Evolutionary conservation across 768 basidiomycete species (phyloP), one percentile per base, ranked within the genome.

Genomic region (Termitomyces sp.): DNA sequence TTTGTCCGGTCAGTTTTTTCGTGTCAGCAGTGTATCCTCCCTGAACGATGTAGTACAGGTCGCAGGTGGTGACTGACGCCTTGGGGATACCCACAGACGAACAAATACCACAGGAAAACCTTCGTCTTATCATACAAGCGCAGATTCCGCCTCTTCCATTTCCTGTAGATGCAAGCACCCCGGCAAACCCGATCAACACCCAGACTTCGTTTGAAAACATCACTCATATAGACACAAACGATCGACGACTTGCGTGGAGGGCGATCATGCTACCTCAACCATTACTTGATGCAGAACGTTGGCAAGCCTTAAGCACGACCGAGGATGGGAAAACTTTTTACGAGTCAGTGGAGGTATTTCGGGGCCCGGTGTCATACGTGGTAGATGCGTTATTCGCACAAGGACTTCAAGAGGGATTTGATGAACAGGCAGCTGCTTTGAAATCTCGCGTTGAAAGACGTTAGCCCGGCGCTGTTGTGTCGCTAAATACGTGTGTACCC

Each of bases 161-260:
- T 39, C 70, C 70, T 47, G 70, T 72, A 24, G 46, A 66, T 44
- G 68, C 63, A 36, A 59, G 55, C 44, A 70, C 67, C n/a, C 65
- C 61, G 20, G 55, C 64, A 43, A 66, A 69, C 58, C 64, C 56
- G 12, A 56, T 70, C 29, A 61, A 71, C 46, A 31, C 63, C 14
- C 68, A 70, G 55, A 56, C 57, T 4, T 67, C 72, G 10, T 65
- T 69, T 54, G 71, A 70, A 36, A 68, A 65, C 31, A 72, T 74
- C 48, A 71, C 72, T 29, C 58, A 63, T 39, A 55, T 72, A 34
- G 66, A 74, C 57, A 56, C 41, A 27, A 61, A 29, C 8, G 51
- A 59, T 22, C 53, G 65, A 44, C 64, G 70, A 6, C 64, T 64
- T 4, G 67, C 72, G 9, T 72, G 72, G 72, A 63, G 51, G 46